Evolutionary conservation across 1,284 basidiomycete species (phyloP).

Genomic region (Pseudozyma hubeiensis): DNA sequence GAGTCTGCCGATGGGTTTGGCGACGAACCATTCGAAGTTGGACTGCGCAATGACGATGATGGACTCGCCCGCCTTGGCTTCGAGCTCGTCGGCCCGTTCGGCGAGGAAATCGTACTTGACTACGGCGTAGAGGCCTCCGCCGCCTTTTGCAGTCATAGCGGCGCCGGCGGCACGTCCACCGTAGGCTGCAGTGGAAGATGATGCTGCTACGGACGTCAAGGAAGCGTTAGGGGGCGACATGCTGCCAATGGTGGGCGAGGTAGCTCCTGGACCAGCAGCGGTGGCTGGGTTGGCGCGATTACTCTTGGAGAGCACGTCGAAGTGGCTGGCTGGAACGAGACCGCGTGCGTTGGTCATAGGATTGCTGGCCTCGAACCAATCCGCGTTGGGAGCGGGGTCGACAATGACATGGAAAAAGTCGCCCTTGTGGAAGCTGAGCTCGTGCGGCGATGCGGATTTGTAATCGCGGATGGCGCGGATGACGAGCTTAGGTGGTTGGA

Average conservation of each 20-base stretch:
- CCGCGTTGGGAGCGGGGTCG: conserved; percentile 72
- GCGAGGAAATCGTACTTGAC: conserved; percentile 95
- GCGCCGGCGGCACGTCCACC: conserved; percentile 42
- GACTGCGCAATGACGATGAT: conserved; percentile 75
- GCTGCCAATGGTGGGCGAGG: conserved; percentile 38
- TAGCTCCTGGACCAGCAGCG: conserved; percentile 35
- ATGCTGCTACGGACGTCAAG: conserved; percentile 3
- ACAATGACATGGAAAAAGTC: conserved; percentile 97
- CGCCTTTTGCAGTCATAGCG: conserved; percentile 61
- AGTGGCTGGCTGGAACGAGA: conserved; percentile 87
- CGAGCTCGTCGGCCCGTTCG: conserved; percentile 94
- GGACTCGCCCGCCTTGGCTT: conserved; percentile 90
- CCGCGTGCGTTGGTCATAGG: conserved; percentile 91
- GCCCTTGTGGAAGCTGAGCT: conserved; percentile 90
- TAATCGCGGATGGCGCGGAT: conserved; percentile 85
- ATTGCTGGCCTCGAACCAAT: conserved; percentile 73
- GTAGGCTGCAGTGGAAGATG: conserved; percentile 31
- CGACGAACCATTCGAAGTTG: conserved; percentile 73
- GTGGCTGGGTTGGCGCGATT: conserved; percentile 37
- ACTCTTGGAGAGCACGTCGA: conserved; percentile 71
- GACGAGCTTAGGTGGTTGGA: conserved; percentile 87
- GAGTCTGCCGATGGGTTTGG: conserved; percentile 91
- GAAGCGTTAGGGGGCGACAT: conserved; percentile 30
- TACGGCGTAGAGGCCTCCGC: conserved; percentile 78
- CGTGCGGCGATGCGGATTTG: conserved; percentile 80